These are phyloP conservation scores for Malassezia pachydermatis DNA, from an alignment of 1,284 basidiomycete species.

Conservation along the genomic window DNA sequence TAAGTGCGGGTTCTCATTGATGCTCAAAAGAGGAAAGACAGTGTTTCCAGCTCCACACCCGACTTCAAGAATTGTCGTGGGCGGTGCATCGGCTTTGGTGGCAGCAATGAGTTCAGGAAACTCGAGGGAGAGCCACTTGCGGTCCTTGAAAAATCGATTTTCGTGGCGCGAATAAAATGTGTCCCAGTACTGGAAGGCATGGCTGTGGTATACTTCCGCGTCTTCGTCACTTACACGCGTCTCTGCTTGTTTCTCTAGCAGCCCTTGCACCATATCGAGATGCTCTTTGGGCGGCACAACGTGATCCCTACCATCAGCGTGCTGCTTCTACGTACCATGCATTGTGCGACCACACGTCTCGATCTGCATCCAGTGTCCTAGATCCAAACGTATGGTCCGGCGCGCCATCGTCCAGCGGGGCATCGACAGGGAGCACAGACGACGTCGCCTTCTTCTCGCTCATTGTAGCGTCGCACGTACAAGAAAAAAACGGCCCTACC, in stretches of 20 bases:
- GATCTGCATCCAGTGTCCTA: conserved; percentile 23
- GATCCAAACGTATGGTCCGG: conserved; percentile 26
- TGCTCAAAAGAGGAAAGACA: conserved; percentile 72
- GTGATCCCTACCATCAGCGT: too few species aligned
- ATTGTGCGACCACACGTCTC: conserved; percentile 36
- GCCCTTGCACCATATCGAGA: conserved; percentile 20
- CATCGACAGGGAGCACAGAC: conserved; percentile 5
- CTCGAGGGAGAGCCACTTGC: conserved; percentile 42
- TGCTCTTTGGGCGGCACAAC: conserved; percentile 34
- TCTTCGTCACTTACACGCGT: conserved; percentile 26
- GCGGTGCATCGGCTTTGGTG: conserved; percentile 19
- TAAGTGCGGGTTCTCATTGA: conserved; percentile 72
- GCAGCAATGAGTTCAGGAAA: conserved; percentile 42
- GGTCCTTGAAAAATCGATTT: conserved; percentile 46
- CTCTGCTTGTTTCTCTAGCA: conserved; percentile 29
- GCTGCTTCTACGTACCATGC: too few species aligned
- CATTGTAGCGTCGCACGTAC: not conserved
- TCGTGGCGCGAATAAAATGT: conserved; percentile 38
- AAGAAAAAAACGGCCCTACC: not conserved
- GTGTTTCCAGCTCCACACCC: conserved; percentile 65
- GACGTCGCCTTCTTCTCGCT: conserved; percentile 9
- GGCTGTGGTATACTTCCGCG: conserved; percentile 25
- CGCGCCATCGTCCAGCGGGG: not conserved
- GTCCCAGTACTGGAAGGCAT: conserved; percentile 38
- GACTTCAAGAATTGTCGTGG: conserved; percentile 35